Evolutionary conservation across 805 yeast genomes (phyloP).

Genomic region (Yarrowia sp.): DNA sequence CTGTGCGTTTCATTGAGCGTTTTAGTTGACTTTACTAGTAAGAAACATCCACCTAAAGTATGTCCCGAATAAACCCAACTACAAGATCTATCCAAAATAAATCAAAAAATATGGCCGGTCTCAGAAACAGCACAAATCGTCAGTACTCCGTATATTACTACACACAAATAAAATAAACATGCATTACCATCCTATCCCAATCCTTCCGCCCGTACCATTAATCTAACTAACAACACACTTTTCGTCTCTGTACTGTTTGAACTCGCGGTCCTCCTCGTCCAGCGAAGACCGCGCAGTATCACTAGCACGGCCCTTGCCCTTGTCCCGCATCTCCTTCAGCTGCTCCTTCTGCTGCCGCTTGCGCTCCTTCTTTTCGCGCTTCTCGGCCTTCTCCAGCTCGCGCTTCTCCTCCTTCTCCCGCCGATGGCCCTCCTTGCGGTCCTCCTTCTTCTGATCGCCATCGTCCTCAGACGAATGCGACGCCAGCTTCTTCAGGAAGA

Average conservation of each 20-base stretch:
- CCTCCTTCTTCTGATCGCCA: background rate
- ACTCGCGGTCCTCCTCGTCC: constrained; percentile 18
- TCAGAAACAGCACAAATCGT: too few species aligned
- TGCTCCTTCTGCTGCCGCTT: background rate
- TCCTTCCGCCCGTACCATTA: background rate
- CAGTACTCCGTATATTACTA: too few species aligned
- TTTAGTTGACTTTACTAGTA: too few species aligned
- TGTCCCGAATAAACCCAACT: too few species aligned
- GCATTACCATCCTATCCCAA: background rate
- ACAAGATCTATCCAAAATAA: too few species aligned
- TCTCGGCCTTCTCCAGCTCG: constrained; percentile 11
- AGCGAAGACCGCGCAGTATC: constrained; percentile 16
- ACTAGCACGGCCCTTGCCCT: constrained; percentile 3
- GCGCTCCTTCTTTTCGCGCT: constrained; percentile 11
- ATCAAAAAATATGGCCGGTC: too few species aligned
- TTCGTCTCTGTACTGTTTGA: constrained; percentile 9
- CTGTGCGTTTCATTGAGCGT: too few species aligned
- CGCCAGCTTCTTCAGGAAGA: constrained; percentile 11
- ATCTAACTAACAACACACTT: background rate
- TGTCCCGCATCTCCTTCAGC: background rate
- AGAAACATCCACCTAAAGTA: too few species aligned
- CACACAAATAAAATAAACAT: background rate
- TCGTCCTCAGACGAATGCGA: constrained; percentile 23
- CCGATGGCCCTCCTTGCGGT: background rate
- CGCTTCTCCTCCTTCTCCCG: background rate